These are phyloP conservation scores for Pseudonitzschia multiseries DNA, from an alignment of 108 stramenopile genomes.

Conservation along the genomic window DNA sequence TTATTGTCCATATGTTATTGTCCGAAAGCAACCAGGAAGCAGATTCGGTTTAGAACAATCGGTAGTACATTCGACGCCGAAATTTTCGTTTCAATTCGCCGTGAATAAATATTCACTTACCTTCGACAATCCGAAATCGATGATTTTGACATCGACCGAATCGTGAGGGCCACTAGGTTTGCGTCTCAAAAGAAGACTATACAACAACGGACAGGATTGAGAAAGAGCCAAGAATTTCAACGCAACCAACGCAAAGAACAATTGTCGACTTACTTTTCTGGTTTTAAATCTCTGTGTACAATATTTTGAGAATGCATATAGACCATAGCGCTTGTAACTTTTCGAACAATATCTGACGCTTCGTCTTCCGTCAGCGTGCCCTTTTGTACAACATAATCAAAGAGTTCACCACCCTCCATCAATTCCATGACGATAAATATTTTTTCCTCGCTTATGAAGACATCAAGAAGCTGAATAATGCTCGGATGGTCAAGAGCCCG, in stretches of 20 bases:
- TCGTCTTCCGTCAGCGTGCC: slow-evolving; percentile 89
- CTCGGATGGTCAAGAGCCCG: slow-evolving; percentile 82
- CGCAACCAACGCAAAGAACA: background rate
- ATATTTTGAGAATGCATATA: slow-evolving; percentile 96
- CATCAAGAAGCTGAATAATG: slow-evolving; percentile 94
- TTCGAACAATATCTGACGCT: slow-evolving; percentile 87
- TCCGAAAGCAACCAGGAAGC: slow-evolving; percentile 17
- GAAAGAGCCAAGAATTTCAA: background rate
- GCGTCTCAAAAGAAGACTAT: slow-evolving; percentile 37
- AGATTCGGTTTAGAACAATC: background rate
- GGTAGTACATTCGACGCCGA: background rate
- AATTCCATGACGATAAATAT: slow-evolving; percentile 98
- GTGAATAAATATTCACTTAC: slow-evolving; percentile 39
- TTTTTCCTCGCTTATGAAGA: slow-evolving; percentile 82
- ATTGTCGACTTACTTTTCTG: slow-evolving; percentile 71
- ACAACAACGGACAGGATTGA: background rate
- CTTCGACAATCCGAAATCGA: slow-evolving; percentile 97
- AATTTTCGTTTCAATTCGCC: no score
- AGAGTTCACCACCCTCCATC: slow-evolving; percentile 97
- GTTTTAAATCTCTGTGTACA: slow-evolving; percentile 96
- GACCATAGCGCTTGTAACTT: slow-evolving; percentile 90
- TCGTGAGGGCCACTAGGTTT: slow-evolving; percentile 30
- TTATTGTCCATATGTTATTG: background rate
- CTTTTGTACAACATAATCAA: slow-evolving; percentile 97
- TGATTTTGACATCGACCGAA: slow-evolving; percentile 92